Evolutionary conservation across 2,329 filamentous ascomycete genomes (phyloP), one percentile per base, ranked within the genome.

Genomic region (Apiospora hydei): DNA sequence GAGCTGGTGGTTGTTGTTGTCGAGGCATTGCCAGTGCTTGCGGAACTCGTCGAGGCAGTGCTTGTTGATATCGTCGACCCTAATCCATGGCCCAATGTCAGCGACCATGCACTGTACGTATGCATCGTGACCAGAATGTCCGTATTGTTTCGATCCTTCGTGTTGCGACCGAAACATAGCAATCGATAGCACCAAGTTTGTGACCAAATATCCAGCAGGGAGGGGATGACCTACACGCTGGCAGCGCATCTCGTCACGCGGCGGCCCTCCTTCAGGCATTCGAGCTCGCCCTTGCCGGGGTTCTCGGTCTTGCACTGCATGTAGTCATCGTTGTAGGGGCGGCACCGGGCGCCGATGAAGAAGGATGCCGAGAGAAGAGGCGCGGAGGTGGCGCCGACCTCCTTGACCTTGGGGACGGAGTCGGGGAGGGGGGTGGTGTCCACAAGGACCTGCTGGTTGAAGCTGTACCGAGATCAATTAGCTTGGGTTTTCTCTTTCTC

Each of bases 301-400:
- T 94, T 92, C 85, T 98, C 95, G 77, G 90, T 94, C 92, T 99
- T 99, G 93, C 96, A 99, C 87, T 97, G 94, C 96, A 99, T 99
- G 86, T 93, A 99, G 86, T 99, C 96, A 88, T 99, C 96, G 85
- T 98, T 98, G 89, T 95, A 99, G 72, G 93, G 88, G 83, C 90
- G 93, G 91, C 96, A 99, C 81, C 96, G 92, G 77, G 95, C 95
- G 75, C 96, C 96, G 82, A 99, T 99, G 84, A 98, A 99, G 89
- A 94, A 99, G 70, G 94, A 91, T 44, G 96, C 96, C 76, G 94
- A 97, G 73, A 97, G 88, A 64, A 99, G 89, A 71, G 96, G 96
- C 51, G 95, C 96, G 72, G 96, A 98, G 80, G 92, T 97, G 81
- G 94, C 90, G 80, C 96, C 96, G 77, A 99, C 90, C 86, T 99